Conservation (phyloP, 495 filamentous ascomycete species). For the Penicillium atrosanguineum region DNA sequence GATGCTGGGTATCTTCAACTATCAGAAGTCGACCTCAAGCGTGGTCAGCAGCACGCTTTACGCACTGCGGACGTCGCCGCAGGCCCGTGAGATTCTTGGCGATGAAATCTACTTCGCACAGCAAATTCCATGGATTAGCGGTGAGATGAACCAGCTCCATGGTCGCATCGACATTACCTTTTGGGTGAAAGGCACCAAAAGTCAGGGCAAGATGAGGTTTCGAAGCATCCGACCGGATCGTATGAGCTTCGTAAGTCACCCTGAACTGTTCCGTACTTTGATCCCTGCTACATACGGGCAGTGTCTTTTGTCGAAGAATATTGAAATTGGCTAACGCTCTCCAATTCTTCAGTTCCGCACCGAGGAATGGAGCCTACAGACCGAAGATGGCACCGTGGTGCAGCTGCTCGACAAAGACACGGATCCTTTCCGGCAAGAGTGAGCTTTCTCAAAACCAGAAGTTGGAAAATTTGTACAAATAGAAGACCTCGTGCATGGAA, state of each 20-base stretch:
- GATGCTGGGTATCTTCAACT: conserved; percentile 91
- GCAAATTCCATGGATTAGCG: conserved; percentile 89
- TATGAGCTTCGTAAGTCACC: conserved; percentile 63
- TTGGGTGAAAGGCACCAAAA: conserved; percentile 78
- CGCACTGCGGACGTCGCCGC: conserved; percentile 74
- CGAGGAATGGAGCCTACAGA: conserved; percentile 73
- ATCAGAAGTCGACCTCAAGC: conserved; percentile 83
- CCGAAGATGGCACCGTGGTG: conserved; percentile 60
- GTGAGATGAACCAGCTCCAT: conserved; percentile 91
- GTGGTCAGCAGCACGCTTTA: conserved; percentile 86
- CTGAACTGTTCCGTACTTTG: not conserved
- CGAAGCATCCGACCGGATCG: conserved; percentile 69
- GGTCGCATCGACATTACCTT: conserved; percentile 86
- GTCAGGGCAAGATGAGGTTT: conserved; percentile 75
- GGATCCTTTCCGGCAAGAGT: conserved; percentile 56
- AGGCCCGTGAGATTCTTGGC: conserved; percentile 73
- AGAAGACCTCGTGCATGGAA: conserved; percentile 23
- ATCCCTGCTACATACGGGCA: not conserved
- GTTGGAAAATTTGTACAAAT: conserved; percentile 24
- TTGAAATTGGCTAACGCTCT: not conserved
- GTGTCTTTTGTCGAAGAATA: not conserved
- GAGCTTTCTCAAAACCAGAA: conserved; percentile 1
- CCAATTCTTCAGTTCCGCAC: conserved; percentile 58
- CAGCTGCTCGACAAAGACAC: conserved; percentile 61
- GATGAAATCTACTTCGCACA: conserved; percentile 90